A percentile compares a stretch with the other conserved stretches of the same genome.
phyloP scores from a whole-genome alignment of 2,329 filamentous ascomycete genomes.

The Talaromyces pinophilus region DNA sequence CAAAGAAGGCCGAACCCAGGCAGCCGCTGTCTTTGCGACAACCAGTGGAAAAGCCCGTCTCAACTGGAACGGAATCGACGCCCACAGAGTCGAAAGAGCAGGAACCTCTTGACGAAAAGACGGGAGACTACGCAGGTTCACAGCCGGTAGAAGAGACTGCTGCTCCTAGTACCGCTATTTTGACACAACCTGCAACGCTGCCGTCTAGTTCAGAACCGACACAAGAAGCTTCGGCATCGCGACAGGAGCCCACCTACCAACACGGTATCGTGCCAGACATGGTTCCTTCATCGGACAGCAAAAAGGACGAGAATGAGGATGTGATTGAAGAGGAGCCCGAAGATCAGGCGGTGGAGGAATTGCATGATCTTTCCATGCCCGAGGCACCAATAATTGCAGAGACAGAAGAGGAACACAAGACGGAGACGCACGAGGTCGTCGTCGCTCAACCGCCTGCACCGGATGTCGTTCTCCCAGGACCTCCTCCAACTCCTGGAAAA shows the following conservation, averaged over 20 bases:
- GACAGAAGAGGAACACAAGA: slow-evolving; percentile 50
- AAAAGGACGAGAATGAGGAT: slow-evolving; percentile 17
- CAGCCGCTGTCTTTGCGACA: slow-evolving; percentile 40
- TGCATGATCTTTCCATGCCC: slow-evolving; percentile 62
- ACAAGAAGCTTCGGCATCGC: slow-evolving; percentile 33
- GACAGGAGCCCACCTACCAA: slow-evolving; percentile 22
- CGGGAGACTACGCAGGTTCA: slow-evolving; percentile 33
- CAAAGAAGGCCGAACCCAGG: slow-evolving; percentile 49
- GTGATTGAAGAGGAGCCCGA: slow-evolving; percentile 11
- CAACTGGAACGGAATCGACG: slow-evolving; percentile 42
- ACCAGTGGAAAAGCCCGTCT: slow-evolving; percentile 42
- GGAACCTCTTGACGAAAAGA: slow-evolving; percentile 43
- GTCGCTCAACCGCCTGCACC: slow-evolving; percentile 49
- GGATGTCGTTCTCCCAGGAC: slow-evolving; percentile 57
- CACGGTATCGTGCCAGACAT: slow-evolving; percentile 3
- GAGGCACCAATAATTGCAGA: slow-evolving; percentile 52
- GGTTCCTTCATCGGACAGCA: neutral
- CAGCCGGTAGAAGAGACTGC: slow-evolving; percentile 32
- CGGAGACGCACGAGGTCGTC: slow-evolving; percentile 42
- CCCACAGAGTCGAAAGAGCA: slow-evolving; percentile 42
- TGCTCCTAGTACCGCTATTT: slow-evolving; percentile 14
- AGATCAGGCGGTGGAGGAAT: slow-evolving; percentile 20
- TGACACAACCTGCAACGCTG: slow-evolving; percentile 34
- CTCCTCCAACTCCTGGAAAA: slow-evolving; percentile 43
- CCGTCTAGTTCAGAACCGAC: slow-evolving; percentile 10